Evolutionary conservation across 306 rosid genomes (phyloP).

Genomic region (Crotalaria pallida): DNA sequence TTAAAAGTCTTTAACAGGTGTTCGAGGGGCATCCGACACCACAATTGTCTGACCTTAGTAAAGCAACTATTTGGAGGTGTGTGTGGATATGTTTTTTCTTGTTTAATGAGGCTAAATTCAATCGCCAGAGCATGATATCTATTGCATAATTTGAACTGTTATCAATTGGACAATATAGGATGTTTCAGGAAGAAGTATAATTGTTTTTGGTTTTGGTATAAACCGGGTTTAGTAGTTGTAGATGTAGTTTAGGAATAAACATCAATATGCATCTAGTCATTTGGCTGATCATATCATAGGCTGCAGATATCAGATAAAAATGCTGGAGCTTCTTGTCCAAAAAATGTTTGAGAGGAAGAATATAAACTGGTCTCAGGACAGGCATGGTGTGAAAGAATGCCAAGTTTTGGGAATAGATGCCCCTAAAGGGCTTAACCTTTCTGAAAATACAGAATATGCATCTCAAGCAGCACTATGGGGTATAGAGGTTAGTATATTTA

Average conservation of each 20-base stretch:
- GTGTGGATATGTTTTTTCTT: too few species aligned
- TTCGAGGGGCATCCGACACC: too few species aligned
- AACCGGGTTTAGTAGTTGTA: neutral
- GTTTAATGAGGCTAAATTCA: neutral
- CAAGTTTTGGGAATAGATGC: conserved; percentile 65
- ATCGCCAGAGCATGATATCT: neutral
- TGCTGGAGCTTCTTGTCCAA: conserved; percentile 64
- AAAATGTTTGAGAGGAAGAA: conserved; percentile 43
- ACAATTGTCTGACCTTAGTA: too few species aligned
- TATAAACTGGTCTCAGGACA: conserved; percentile 42
- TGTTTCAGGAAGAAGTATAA: neutral
- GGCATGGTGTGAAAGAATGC: conserved; percentile 42
- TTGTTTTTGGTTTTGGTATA: neutral
- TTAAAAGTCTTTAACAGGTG: neutral
- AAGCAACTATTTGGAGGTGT: too few species aligned
- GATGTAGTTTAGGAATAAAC: neutral
- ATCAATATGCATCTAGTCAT: neutral
- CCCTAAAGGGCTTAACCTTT: conserved; percentile 74
- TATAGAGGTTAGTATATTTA: conserved; percentile 66
- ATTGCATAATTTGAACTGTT: neutral
- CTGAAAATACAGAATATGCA: conserved; percentile 76
- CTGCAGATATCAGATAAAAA: conserved; percentile 79
- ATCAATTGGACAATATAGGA: neutral
- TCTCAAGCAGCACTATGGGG: conserved; percentile 98
- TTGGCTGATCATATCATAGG: conserved; percentile 12